These are phyloP conservation scores for Pinus taeda DNA, from an alignment of 75 land plant genomes.

Conservation along the genomic window DNA sequence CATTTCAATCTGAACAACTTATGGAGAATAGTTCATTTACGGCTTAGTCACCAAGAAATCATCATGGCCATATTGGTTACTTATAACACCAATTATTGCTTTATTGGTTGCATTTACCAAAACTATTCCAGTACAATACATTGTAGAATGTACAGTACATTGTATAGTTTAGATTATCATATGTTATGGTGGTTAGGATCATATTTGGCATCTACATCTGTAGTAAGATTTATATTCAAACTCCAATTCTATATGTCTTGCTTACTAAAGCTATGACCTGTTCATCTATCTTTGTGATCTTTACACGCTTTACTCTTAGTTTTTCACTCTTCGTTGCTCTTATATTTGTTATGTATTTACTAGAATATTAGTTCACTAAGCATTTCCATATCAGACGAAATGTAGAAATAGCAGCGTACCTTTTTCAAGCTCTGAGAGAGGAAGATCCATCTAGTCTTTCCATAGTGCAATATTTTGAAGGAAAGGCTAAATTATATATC, in stretches of 20 bases:
- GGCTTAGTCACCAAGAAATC: conserved; percentile 37
- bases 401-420: too few relatives aligned
- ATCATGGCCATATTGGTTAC: conserved; percentile 96
- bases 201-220: conserved; percentile 84
- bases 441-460: too few relatives aligned
- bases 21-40: conserved; percentile 87
- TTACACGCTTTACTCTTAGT: too few relatives aligned
- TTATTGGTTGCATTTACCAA: conserved; percentile 82
- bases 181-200: conserved; percentile 79
- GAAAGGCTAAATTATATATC: too few relatives aligned
- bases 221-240: conserved; percentile 77
- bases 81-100: conserved; percentile 58
- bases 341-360: too few relatives aligned
- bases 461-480: too few relatives aligned
- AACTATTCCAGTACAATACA: conserved; percentile 87
- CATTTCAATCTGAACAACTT: conserved; percentile 53
- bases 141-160: conserved; percentile 13
- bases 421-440: too few relatives aligned
- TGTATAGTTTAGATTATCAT: conserved; percentile 69
- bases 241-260: conserved; percentile 66
- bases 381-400: too few relatives aligned
- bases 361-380: too few relatives aligned
- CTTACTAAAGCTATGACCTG: conserved; percentile 76
- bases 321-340: too few relatives aligned
- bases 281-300: not conserved